Conservation (phyloP, 2,329 filamentous ascomycete species). For the Camillea tinctor region DNA sequence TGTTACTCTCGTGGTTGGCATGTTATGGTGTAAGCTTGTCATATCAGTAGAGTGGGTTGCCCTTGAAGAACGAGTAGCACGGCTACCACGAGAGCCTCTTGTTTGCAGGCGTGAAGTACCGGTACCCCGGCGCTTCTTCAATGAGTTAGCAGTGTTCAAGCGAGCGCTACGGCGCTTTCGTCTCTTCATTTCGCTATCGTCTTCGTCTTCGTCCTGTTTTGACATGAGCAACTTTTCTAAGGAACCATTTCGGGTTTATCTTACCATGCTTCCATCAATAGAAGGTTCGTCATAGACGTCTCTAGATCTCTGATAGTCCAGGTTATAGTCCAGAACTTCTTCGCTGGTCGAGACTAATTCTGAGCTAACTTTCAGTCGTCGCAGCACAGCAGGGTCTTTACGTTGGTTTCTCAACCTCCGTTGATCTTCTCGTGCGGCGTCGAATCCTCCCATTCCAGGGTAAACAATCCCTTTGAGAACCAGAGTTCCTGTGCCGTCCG, state of each 20-base stretch:
- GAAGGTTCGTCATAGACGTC: slow-evolving; percentile 63
- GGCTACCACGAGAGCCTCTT: slow-evolving; percentile 7
- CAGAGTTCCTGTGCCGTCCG: slow-evolving; percentile 22
- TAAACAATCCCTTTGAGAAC: slow-evolving; percentile 69
- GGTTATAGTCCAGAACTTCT: slow-evolving; percentile 57
- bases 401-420: slow-evolving; percentile 75
- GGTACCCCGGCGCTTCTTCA: slow-evolving; percentile 12
- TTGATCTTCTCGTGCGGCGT: slow-evolving; percentile 72
- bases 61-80: slow-evolving; percentile 12
- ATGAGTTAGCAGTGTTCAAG: slow-evolving; percentile 4
- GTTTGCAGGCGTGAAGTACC: slow-evolving; percentile 11
- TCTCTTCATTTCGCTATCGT: slow-evolving; percentile 10
- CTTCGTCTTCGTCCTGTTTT: slow-evolving; percentile 23
- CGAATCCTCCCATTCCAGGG: slow-evolving; percentile 80
- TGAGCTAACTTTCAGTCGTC: slow-evolving; percentile 64
- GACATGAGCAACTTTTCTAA: slow-evolving; percentile 11
- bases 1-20: slow-evolving; percentile 14
- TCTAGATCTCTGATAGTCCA: slow-evolving; percentile 50
- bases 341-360: slow-evolving; percentile 63
- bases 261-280: slow-evolving; percentile 49
- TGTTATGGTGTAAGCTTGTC: slow-evolving; percentile 4
- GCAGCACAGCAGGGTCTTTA: slow-evolving; percentile 70
- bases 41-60: slow-evolving; percentile 4
- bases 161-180: slow-evolving; percentile 11
- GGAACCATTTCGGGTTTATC: slow-evolving; percentile 16